Evolutionary conservation across 148 eudicot species (phyloP), one percentile per base, ranked within the genome.

Genomic region (Tetragonia tetragonoides): DNA sequence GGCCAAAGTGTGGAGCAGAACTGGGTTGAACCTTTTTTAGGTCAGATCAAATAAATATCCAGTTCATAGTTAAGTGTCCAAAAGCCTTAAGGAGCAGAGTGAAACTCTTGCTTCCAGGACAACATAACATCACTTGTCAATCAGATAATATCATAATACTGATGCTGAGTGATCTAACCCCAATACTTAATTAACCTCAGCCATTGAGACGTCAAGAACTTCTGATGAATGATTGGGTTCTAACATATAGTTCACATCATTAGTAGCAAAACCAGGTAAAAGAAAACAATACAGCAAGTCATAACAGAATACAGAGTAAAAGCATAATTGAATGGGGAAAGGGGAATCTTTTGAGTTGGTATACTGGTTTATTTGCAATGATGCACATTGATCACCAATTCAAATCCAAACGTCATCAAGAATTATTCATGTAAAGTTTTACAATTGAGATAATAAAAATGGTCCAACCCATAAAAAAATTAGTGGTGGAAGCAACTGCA

Each of bases 391-490:
- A 17, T 59, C 23, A 59, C 23, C 21, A 5, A 59, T 54, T 54
- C 18, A 15, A 54, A 54, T 54, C 67, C 54, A 23, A 20, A 42
- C 41, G 10, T 39, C 18, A 38, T 7, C 20, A 34, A 68, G 18
- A 40, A 68, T 69, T 9, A 69, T 69, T 28, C 53, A 69, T 68
- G 80, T 68, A 65, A 21, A 64, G 51, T 17, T 64, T n/a, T 71
- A 10, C 11, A 44, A 63, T 61, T 61, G 47, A 62, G 62, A 62
- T 66, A 44, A 72, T 60, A 6, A 4, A 59, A 47, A 72, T 72
- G 81, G 77, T 79, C 77, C 73, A 73, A 12, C 28, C 42, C 21
- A 46, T 14, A 42, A 68, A 56, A 72, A 72, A 51, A 47, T 17
- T 54, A 59, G 67, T 46, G 75, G 80, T 78, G 61, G 70, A 62